Percentiles rank a stretch among this genome's conserved stretches.
These are phyloP conservation scores for Cordyceps sp. DNA, from an alignment of 2,329 filamentous ascomycete species.

Conservation along the genomic window DNA sequence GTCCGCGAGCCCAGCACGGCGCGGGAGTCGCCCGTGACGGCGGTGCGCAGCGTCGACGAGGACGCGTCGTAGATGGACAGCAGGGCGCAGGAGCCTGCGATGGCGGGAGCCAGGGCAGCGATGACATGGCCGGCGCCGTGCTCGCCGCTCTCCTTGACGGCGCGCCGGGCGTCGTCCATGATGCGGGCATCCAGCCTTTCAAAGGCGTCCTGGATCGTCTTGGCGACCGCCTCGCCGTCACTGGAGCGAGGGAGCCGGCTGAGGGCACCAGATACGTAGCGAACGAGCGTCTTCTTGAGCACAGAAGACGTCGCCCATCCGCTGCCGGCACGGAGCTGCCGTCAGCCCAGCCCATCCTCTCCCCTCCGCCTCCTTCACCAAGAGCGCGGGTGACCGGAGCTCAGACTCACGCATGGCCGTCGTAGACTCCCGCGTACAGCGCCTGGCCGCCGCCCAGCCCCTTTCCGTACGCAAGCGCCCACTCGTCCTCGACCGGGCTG, in stretches of 20 bases:
- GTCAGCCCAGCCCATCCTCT: no score
- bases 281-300: constrained; percentile 23
- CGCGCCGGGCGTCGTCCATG: constrained; percentile 18
- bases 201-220: constrained; percentile 41
- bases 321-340: constrained; percentile 9
- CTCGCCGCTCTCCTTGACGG: constrained; percentile 11
- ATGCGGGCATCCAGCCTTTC: constrained; percentile 39
- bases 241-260: constrained; percentile 10
- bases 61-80: constrained; percentile 43
- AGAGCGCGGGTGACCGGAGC: no score
- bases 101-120: constrained; percentile 17
- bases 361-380: no score
- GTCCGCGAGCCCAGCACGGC: constrained; percentile 41
- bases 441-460: constrained; percentile 12
- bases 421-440: constrained; percentile 24
- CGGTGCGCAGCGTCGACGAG: constrained; percentile 38
- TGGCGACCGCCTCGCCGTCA: constrained; percentile 30
- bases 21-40: constrained; percentile 50
- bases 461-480: constrained; percentile 12
- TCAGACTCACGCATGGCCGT: constrained; percentile 28
- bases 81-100: constrained; percentile 44
- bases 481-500: constrained; percentile 18
- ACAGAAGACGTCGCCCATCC: constrained; percentile 24
- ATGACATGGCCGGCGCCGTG: constrained; percentile 12
- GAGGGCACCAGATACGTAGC: constrained; percentile 21